A percentile compares a stretch with the other conserved stretches of the same genome.
Evolutionary conservation across 164 flowering plant genomes (phyloP).

Genomic region (Malania oleifera): DNA sequence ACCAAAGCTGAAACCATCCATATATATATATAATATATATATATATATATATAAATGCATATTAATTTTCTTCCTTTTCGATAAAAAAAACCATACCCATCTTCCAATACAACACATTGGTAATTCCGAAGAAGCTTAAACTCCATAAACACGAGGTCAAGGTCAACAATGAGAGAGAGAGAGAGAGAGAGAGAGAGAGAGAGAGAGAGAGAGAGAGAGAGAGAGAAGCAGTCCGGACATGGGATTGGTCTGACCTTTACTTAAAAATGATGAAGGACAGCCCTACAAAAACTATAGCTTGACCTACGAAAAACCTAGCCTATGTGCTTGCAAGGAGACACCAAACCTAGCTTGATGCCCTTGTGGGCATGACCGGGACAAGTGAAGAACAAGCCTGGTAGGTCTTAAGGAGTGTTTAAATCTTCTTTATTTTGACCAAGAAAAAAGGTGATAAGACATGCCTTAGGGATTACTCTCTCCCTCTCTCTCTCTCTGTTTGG

Average conservation of each 20-base stretch:
- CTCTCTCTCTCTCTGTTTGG: neutral
- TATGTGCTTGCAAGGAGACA: neutral
- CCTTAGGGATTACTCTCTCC: slow-evolving; percentile 30
- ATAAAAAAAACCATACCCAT: too few species aligned
- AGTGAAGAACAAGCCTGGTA: slow-evolving; percentile 19
- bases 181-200: too few species aligned
- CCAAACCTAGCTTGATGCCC: neutral
- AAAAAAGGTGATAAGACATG: slow-evolving; percentile 26
- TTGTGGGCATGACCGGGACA: neutral
- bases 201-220: neutral
- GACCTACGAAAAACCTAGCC: neutral
- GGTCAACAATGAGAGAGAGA: too few species aligned
- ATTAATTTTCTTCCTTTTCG: too few species aligned
- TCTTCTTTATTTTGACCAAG: slow-evolving; percentile 20
- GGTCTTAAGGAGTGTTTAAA: neutral
- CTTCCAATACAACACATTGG: too few species aligned
- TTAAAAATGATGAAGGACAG: slow-evolving; percentile 12
- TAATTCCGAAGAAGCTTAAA: too few species aligned
- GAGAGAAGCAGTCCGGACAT: neutral
- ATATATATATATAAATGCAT: too few species aligned
- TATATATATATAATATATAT: too few species aligned
- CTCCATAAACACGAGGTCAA: too few species aligned
- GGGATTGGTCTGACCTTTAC: neutral
- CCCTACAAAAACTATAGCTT: neutral
- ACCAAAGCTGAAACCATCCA: too few species aligned